phyloP scores from a whole-genome alignment of 257 asterid genomes.

The Orobanche coerulescens region DNA sequence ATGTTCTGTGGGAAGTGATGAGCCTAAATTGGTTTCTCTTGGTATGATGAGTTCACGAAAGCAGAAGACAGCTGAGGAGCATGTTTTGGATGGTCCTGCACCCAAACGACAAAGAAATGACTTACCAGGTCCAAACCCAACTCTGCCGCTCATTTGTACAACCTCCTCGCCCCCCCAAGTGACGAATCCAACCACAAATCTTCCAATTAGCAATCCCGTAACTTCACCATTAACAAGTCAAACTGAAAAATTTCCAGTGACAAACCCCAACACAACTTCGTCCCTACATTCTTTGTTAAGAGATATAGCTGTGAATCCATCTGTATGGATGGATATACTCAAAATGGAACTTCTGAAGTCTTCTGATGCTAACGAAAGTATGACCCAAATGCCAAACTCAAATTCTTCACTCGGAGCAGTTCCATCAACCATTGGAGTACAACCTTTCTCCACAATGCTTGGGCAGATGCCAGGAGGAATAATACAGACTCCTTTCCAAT shows the following conservation, averaged over 20 bases:
- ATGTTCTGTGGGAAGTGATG: slow-evolving; percentile 31
- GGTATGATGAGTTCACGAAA: slow-evolving; percentile 42
- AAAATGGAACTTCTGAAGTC: slow-evolving; percentile 58
- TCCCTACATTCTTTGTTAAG: slow-evolving; percentile 54
- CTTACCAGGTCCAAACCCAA: slow-evolving; percentile 21
- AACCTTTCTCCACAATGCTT: slow-evolving; percentile 29
- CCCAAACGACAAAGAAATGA: slow-evolving; percentile 62
- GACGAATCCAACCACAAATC: slow-evolving; percentile 20
- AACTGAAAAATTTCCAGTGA: slow-evolving; percentile 26
- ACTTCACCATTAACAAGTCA: slow-evolving; percentile 23
- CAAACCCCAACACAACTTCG: slow-evolving; percentile 34
- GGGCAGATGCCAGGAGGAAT: slow-evolving; percentile 44
- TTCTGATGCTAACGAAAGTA: slow-evolving; percentile 37
- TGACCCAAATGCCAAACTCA: slow-evolving; percentile 29
- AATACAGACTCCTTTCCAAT: slow-evolving; percentile 38
- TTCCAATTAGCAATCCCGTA: slow-evolving; percentile 19
- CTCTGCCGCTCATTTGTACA: slow-evolving; percentile 25
- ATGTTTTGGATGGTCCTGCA: slow-evolving; percentile 48
- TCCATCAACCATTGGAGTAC: slow-evolving; percentile 33
- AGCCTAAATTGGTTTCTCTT: slow-evolving; percentile 35
- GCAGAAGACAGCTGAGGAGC: slow-evolving; percentile 51
- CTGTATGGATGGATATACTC: slow-evolving; percentile 62
- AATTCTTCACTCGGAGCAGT: slow-evolving; percentile 44
- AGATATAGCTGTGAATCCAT: slow-evolving; percentile 72
- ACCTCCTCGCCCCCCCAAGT: slow-evolving; percentile 20